Base-by-base conservation (phyloP, 331 rosid species). In the Malus hybrid region DNA sequence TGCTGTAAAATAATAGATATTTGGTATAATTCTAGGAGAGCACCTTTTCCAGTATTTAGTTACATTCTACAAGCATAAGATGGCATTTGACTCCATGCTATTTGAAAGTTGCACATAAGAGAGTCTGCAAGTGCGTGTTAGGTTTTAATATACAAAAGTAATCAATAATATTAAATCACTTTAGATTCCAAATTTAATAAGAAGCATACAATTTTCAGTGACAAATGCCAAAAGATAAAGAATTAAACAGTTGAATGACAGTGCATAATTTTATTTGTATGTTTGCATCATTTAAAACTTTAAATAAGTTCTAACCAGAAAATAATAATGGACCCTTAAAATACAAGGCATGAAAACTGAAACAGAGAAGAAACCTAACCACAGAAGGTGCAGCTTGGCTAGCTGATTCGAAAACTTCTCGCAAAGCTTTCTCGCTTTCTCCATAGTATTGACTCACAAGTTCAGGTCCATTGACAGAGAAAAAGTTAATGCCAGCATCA, bases 381-480 rank as follows among this genome's bases (percentile, higher is more conserved):
- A 92, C 90, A 20, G 99, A 83, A 81, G 99, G 97, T 50, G 90
- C 86, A 86, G 90, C 92, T 85, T 80, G 83, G 71, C 79, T 70
- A 82, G 99, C 97, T 20, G 84, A 82, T 70, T 91, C 89, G 82
- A 92, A 94, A 71, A 87, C 82, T 42, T 86, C 79, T 20, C 66
- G 85, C 87, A 94, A 69, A 56, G 92, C 87, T 85, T 85, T 87
- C 82, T 94, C 97, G 79, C 95, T 90, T 90, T 94, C 96, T 66
- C 99, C 99, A 79, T 81, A 72, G 85, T 90, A 86, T 78, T 85
- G 90, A 67, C 88, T 84, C 16, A 92, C 80, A 80, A 92, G 84
- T 88, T 92, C 96, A 80, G 97, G 92, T 75, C 96, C 99, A 80
- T 88, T 87, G 75, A 94, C 83, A 44, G 82, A 76, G 83, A 88